These are phyloP conservation scores for Albatrellus ellisii DNA, from an alignment of 768 basidiomycete species.

Conservation along the genomic window DNA sequence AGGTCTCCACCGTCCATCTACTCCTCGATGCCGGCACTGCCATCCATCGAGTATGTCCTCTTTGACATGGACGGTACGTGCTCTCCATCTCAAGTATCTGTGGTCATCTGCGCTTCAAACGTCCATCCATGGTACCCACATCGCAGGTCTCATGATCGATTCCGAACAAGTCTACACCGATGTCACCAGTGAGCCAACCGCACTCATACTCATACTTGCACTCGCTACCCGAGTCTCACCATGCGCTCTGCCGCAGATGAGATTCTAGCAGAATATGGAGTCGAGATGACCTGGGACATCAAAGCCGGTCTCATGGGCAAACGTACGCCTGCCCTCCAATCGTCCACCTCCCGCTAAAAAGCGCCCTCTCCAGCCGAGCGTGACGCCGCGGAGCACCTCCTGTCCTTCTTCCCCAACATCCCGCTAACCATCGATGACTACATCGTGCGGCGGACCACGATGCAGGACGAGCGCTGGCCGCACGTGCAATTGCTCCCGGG, in stretches of 20 bases:
- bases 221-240: background rate
- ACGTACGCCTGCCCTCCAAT: constrained; percentile 29
- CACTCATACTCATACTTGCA: too few relatives aligned
- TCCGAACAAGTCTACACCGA: constrained; percentile 66
- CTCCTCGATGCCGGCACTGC: too few relatives aligned
- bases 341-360: background rate
- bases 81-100: background rate
- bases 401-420: constrained; percentile 69
- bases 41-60: constrained; percentile 20
- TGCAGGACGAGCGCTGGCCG: constrained; percentile 58
- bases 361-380: constrained; percentile 40
- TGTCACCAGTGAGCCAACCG: constrained; percentile 58
- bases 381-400: constrained; percentile 49
- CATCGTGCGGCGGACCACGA: constrained; percentile 36
- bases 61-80: constrained; percentile 25
- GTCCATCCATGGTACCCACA: background rate
- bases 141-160: constrained; percentile 58
- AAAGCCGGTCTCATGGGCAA: constrained; percentile 86
- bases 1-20: too few relatives aligned
- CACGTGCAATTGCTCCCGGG: constrained; percentile 66
- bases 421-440: constrained; percentile 50
- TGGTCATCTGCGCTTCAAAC: background rate
- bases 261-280: constrained; percentile 58
- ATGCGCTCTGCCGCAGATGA: constrained; percentile 33
- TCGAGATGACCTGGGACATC: constrained; percentile 78